A percentile compares a stretch with the other conserved stretches of the same genome.
Conservation (phyloP, 805 yeast genomes). For the Kuraishia ogatae region DNA sequence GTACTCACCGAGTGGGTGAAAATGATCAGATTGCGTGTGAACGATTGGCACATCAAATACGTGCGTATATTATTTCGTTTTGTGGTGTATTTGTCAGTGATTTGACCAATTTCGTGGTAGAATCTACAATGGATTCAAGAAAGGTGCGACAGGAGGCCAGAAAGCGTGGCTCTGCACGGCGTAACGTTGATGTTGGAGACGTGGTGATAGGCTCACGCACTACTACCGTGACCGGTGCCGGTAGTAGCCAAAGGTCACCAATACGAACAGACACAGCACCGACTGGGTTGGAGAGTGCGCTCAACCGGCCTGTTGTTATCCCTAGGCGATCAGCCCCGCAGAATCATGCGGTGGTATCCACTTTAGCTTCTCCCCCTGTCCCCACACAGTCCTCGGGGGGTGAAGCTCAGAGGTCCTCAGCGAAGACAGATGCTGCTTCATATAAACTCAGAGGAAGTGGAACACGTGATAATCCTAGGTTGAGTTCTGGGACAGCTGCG, state of each 20-base stretch:
- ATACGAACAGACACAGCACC: neutral
- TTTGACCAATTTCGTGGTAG: too few species aligned
- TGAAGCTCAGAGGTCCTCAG: neutral
- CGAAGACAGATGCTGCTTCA: neutral
- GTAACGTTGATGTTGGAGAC: constrained; percentile 16
- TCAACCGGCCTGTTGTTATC: neutral
- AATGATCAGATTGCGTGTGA: too few species aligned
- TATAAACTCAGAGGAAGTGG: neutral
- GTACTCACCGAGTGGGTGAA: too few species aligned
- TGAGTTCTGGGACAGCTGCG: neutral
- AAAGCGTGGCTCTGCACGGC: constrained; percentile 21
- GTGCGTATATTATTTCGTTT: too few species aligned
- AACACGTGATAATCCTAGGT: neutral
- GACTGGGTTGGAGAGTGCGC: neutral
- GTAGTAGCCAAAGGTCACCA: neutral
- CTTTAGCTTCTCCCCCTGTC: too few species aligned
- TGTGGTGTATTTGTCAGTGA: too few species aligned
- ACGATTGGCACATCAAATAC: too few species aligned
- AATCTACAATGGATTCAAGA: constrained; percentile 14
- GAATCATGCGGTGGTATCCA: neutral
- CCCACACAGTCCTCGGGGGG: too few species aligned
- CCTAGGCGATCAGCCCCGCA: constrained; percentile 6
- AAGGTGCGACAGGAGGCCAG: constrained; percentile 20
- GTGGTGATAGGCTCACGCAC: constrained; percentile 12
- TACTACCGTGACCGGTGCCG: neutral